phyloP scores from a whole-genome alignment of 2,329 filamentous ascomycete species.

The Plectosphaerella cucumerina region DNA sequence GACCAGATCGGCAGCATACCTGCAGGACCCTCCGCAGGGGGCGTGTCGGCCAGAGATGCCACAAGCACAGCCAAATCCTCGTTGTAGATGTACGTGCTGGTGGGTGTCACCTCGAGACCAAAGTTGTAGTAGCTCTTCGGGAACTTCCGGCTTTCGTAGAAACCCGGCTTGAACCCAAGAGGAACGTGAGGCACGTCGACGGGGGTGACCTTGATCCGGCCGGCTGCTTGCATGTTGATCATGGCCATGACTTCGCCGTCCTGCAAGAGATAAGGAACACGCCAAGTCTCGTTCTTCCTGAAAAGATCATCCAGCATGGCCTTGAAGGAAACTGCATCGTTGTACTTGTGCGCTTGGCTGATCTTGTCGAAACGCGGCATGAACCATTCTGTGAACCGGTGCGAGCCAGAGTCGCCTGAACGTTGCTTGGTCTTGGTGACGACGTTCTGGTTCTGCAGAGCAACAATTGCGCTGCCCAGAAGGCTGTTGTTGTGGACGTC shows the following conservation, averaged over 20 bases:
- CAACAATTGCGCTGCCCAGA: slow-evolving; percentile 43
- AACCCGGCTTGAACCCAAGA: slow-evolving; percentile 66
- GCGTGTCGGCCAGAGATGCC: slow-evolving; percentile 26
- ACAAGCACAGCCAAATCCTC: slow-evolving; percentile 41
- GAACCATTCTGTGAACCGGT: slow-evolving; percentile 58
- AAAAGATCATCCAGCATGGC: slow-evolving; percentile 54
- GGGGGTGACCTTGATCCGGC: slow-evolving; percentile 49
- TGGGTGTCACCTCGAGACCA: slow-evolving; percentile 55
- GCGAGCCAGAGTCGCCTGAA: slow-evolving; percentile 55
- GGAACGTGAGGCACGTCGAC: slow-evolving; percentile 57
- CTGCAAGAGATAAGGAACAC: slow-evolving; percentile 51
- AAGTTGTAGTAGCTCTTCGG: slow-evolving; percentile 64
- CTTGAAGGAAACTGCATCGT: slow-evolving; percentile 58
- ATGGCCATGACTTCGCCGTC: slow-evolving; percentile 66
- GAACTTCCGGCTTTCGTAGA: slow-evolving; percentile 67
- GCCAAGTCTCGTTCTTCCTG: slow-evolving; percentile 31
- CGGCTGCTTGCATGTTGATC: slow-evolving; percentile 59
- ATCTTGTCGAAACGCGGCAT: slow-evolving; percentile 52
- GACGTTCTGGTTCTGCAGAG: slow-evolving; percentile 47
- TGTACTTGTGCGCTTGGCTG: slow-evolving; percentile 49
- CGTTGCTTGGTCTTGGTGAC: slow-evolving; percentile 58
- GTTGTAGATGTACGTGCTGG: slow-evolving; percentile 52
- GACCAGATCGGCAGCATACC: slow-evolving; percentile 67
- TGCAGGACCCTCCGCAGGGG: slow-evolving; percentile 36
- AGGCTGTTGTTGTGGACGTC: slow-evolving; percentile 35